Evolutionary conservation across 345 rosid genomes (phyloP).

Genomic region (Eucalyptus polyanthemos): DNA sequence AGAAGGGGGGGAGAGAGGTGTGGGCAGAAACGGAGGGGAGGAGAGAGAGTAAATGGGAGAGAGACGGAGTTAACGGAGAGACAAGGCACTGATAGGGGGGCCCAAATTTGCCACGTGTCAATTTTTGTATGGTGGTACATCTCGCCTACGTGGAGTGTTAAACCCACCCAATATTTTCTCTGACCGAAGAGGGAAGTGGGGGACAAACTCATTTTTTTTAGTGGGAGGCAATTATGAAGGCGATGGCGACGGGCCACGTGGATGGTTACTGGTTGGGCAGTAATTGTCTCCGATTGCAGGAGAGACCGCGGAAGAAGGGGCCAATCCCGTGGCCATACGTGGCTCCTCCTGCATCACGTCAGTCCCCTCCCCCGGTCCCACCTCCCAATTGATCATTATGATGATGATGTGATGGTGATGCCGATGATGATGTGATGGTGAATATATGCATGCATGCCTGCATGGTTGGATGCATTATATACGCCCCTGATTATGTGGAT

Average conservation of each 20-base stretch:
- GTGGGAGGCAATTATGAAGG: background rate
- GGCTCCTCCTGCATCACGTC: background rate
- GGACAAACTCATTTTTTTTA: background rate
- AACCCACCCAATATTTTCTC: too few species aligned
- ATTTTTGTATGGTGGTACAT: too few species aligned
- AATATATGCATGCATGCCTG: background rate
- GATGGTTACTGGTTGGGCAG: slow-evolving; percentile 10
- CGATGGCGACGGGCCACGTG: slow-evolving; percentile 16
- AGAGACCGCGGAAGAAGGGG: background rate
- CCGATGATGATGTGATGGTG: background rate
- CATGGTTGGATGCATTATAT: background rate
- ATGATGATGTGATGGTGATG: background rate
- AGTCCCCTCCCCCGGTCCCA: background rate
- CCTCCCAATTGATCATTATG: background rate
- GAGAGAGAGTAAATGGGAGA: too few species aligned
- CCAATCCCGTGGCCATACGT: background rate
- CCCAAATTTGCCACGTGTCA: too few species aligned
- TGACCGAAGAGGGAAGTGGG: background rate
- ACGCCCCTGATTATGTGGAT: background rate
- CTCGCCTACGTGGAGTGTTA: too few species aligned
- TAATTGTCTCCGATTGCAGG: background rate
- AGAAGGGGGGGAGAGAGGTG: too few species aligned
- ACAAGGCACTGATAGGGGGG: too few species aligned
- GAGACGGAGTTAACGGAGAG: too few species aligned
- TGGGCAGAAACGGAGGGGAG: too few species aligned